phyloP scores from a whole-genome alignment of 169 alveolate species.

The Eimeria maxima region DNA sequence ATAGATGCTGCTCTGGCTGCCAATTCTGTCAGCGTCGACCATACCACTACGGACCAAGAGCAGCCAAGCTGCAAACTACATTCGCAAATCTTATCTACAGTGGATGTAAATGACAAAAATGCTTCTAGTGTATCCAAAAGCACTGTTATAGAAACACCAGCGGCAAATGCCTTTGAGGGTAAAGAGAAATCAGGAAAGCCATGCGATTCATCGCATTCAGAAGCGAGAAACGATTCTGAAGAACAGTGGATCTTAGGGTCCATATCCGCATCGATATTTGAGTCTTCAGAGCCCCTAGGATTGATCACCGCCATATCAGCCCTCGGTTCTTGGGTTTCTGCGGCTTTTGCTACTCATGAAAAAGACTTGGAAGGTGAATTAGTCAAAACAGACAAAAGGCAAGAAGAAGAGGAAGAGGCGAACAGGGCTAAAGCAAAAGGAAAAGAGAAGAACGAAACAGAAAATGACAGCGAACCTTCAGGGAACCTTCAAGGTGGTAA shows the following conservation, averaged over 20 bases:
- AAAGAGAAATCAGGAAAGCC: not conserved
- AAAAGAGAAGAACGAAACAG: not conserved
- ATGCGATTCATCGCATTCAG: not conserved
- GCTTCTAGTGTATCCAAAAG: not conserved
- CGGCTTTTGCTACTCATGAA: conserved; percentile 28
- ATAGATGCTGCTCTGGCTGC: not conserved
- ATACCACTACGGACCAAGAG: not conserved
- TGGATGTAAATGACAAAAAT: not conserved
- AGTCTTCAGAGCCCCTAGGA: conserved; percentile 33
- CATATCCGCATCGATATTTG: not conserved
- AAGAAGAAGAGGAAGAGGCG: not conserved
- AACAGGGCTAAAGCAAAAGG: not conserved
- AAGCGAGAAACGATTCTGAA: not conserved
- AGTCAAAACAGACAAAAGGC: not conserved
- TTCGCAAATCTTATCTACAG: not conserved
- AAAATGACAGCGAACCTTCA: not conserved
- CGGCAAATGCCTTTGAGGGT: not conserved
- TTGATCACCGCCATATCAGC: conserved; percentile 23
- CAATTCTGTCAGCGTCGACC: not conserved
- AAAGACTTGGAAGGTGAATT: not conserved
- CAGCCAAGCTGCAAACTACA: not conserved
- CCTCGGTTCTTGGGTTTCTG: conserved; percentile 67
- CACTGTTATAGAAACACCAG: not conserved
- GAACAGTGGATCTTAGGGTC: not conserved
- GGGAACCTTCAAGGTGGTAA: not conserved